These are phyloP conservation scores for Paracoccidioides brasiliensis DNA, from an alignment of 2,329 filamentous ascomycete species.

Conservation along the genomic window DNA sequence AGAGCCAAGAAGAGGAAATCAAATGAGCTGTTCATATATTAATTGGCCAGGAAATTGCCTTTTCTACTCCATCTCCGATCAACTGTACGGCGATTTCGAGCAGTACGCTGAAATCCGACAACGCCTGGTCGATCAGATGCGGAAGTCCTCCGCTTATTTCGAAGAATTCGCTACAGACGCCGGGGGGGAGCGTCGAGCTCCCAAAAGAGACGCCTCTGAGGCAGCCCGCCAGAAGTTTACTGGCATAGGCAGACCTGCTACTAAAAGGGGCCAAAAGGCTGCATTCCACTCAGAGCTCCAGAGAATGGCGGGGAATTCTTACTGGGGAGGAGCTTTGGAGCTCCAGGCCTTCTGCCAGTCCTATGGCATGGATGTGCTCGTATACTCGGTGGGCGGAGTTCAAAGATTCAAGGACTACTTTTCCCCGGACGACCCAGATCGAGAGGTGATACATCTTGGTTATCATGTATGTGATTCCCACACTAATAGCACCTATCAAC, in stretches of 20 bases:
- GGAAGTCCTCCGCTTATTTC: conserved; percentile 47
- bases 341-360: conserved; percentile 52
- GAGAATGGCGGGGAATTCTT: conserved; percentile 46
- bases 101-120: conserved; percentile 46
- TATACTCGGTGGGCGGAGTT: conserved; percentile 38
- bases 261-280: conserved; percentile 42
- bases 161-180: conserved; percentile 48
- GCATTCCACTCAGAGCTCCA: conserved; percentile 46
- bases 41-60: conserved; percentile 49
- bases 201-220: conserved; percentile 36
- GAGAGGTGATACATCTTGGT: conserved; percentile 43
- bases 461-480: conserved; percentile 41
- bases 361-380: conserved; percentile 48
- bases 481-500: conserved; percentile 9
- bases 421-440: conserved; percentile 22
- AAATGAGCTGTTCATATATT: neutral
- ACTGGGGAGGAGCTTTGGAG: conserved; percentile 55
- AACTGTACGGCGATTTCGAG: conserved; percentile 49
- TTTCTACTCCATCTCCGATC: conserved; percentile 55
- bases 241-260: conserved; percentile 36
- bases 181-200: conserved; percentile 44
- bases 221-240: conserved; percentile 38
- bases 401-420: conserved; percentile 33
- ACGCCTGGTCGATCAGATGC: conserved; percentile 49
- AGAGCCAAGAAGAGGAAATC: too few species aligned